Conservation (phyloP, 495 filamentous ascomycete species). For the Delitschia confertaspora region DNA sequence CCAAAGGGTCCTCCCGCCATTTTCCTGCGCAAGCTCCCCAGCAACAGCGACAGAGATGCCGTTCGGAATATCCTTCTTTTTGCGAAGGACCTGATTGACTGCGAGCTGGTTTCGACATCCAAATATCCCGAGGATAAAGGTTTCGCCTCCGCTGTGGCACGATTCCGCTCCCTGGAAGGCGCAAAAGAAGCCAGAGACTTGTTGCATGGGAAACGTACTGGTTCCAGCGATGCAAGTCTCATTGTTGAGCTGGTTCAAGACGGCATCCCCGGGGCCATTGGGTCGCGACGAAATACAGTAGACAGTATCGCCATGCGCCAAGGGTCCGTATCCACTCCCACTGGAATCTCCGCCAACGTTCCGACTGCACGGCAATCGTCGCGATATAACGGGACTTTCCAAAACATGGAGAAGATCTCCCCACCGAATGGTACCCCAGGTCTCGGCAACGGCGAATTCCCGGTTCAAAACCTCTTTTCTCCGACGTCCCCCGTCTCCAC, state of each 20-base stretch:
- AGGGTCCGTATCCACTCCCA: conserved; percentile 47
- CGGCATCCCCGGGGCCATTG: conserved; percentile 31
- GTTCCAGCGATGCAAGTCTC: conserved; percentile 64
- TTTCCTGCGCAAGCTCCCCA: conserved; percentile 67
- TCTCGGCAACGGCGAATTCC: conserved; percentile 49
- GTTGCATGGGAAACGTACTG: conserved; percentile 72
- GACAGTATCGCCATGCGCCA: conserved; percentile 48
- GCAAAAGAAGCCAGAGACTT: conserved; percentile 69
- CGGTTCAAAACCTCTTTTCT: conserved; percentile 62
- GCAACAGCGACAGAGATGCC: conserved; percentile 60
- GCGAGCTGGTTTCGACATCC: conserved; percentile 55
- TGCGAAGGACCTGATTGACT: conserved; percentile 69
- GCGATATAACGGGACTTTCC: conserved; percentile 71
- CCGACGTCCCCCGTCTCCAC: conserved; percentile 77
- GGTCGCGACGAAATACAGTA: conserved; percentile 49
- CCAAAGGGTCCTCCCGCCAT: conserved; percentile 38
- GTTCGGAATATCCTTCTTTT: conserved; percentile 77
- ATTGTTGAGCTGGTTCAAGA: conserved; percentile 60
- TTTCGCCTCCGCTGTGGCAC: conserved; percentile 64
- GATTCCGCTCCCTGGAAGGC: conserved; percentile 59
- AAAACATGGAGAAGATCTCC: conserved; percentile 61
- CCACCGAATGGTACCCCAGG: conserved; percentile 49
- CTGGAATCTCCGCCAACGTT: conserved; percentile 45
- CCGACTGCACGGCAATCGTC: conserved; percentile 58
- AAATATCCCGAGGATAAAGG: conserved; percentile 62